Conservation (phyloP, 768 basidiomycete species). For the Naematelia encephala region DNA sequence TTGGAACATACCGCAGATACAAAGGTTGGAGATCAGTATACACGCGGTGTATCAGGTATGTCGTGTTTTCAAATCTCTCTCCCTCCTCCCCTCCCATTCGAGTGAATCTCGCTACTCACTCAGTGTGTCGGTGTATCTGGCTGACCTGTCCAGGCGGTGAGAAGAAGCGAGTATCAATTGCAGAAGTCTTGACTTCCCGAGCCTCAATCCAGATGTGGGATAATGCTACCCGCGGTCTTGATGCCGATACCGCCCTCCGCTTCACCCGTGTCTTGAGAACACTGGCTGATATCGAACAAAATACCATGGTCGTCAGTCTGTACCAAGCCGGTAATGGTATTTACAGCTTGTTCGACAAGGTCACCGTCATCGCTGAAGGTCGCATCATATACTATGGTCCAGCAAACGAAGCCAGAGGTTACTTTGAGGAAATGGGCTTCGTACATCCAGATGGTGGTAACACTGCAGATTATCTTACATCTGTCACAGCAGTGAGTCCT, state of each 20-base stretch:
- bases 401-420: conserved; percentile 51
- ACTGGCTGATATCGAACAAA: conserved; percentile 33
- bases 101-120: background rate
- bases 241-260: conserved; percentile 40
- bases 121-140: background rate
- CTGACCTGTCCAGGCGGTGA: conserved; percentile 29
- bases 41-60: conserved; percentile 51
- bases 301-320: conserved; percentile 42
- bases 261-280: conserved; percentile 37
- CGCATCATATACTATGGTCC: conserved; percentile 55
- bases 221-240: conserved; percentile 45
- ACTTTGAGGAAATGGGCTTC: conserved; percentile 48
- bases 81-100: background rate
- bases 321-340: conserved; percentile 44
- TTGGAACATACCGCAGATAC: conserved; percentile 43
- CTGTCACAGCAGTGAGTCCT: conserved; percentile 25
- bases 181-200: conserved; percentile 40
- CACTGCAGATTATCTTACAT: conserved; percentile 42
- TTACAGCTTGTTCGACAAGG: conserved; percentile 54
- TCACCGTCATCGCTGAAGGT: conserved; percentile 55
- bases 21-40: conserved; percentile 51
- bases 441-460: conserved; percentile 39
- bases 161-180: conserved; percentile 48
- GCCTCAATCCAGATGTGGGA: conserved; percentile 44
- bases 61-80: background rate